phyloP scores from a whole-genome alignment of 306 rosid species.

The Prunus mume region DNA sequence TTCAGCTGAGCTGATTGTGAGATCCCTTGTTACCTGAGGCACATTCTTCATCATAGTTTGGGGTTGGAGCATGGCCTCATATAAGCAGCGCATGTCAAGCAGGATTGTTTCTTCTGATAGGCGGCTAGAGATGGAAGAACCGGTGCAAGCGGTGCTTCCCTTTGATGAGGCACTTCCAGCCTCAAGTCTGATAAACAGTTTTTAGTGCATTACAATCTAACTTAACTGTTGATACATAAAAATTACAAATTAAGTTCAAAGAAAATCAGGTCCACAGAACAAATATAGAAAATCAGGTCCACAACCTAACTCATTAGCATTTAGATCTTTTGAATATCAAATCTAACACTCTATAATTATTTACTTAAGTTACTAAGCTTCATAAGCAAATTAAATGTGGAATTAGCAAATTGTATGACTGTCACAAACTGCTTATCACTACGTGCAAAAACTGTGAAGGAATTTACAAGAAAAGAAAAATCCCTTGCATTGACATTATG shows the following conservation, averaged over 20 bases:
- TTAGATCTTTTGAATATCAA: background rate
- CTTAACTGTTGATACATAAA: background rate
- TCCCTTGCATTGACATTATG: background rate
- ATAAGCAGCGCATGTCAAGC: slow-evolving; percentile 67
- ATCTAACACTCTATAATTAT: background rate
- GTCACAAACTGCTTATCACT: background rate
- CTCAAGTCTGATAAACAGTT: slow-evolving; percentile 54
- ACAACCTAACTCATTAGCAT: background rate
- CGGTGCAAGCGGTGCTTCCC: slow-evolving; percentile 31
- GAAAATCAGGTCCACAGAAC: background rate
- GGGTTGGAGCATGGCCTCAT: slow-evolving; percentile 74
- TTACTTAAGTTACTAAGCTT: background rate
- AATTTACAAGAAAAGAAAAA: background rate
- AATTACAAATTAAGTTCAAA: background rate
- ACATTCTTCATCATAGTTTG: slow-evolving; percentile 51
- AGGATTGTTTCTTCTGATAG: slow-evolving; percentile 67
- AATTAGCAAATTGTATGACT: background rate
- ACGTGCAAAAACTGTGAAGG: background rate
- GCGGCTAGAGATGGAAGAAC: slow-evolving; percentile 36
- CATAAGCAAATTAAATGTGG: background rate
- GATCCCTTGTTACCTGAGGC: slow-evolving; percentile 51
- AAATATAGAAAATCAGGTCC: background rate
- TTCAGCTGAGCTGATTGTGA: slow-evolving; percentile 58
- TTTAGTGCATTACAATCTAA: background rate
- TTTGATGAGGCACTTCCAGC: slow-evolving; percentile 32